Conservation (phyloP, 2,329 filamentous ascomycete species). For the Magnaporthiopsis incrustans region DNA sequence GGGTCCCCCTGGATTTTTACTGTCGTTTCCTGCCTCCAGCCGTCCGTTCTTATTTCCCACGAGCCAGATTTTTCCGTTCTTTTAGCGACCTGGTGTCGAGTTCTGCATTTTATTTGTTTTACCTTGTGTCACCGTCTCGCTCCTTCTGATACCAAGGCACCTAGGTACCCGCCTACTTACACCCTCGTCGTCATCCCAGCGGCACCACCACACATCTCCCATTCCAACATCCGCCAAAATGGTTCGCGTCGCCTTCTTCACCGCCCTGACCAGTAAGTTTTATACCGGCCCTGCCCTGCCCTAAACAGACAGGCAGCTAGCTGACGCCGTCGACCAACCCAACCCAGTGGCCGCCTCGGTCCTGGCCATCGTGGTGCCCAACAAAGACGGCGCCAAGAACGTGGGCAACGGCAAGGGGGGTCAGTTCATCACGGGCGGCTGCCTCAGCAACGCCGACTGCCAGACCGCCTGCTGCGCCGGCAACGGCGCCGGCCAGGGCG, state of each 20-base stretch:
- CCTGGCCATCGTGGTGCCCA: conserved; percentile 20
- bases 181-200: too few species aligned
- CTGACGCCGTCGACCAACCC: neutral
- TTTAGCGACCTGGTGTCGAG: conserved; percentile 5
- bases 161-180: too few species aligned
- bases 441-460: conserved; percentile 23
- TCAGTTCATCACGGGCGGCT: conserved; percentile 27
- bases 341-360: conserved; percentile 18
- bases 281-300: too few species aligned
- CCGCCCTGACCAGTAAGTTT: conserved; percentile 19
- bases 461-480: conserved; percentile 21
- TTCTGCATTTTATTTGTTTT: neutral
- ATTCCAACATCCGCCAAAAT: conserved; percentile 16
- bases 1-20: too few species aligned
- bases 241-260: conserved; percentile 21
- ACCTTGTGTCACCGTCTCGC: neutral
- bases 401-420: conserved; percentile 20
- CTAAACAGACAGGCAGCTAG: too few species aligned
- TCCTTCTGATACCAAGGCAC: neutral
- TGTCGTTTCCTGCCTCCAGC: neutral
- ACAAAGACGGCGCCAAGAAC: conserved; percentile 22
- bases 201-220: too few species aligned
- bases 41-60: neutral
- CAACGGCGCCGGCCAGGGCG: conserved; percentile 19
- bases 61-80: neutral